Conservation (phyloP, 768 basidiomycete species). For the Amylocystis lapponica region DNA sequence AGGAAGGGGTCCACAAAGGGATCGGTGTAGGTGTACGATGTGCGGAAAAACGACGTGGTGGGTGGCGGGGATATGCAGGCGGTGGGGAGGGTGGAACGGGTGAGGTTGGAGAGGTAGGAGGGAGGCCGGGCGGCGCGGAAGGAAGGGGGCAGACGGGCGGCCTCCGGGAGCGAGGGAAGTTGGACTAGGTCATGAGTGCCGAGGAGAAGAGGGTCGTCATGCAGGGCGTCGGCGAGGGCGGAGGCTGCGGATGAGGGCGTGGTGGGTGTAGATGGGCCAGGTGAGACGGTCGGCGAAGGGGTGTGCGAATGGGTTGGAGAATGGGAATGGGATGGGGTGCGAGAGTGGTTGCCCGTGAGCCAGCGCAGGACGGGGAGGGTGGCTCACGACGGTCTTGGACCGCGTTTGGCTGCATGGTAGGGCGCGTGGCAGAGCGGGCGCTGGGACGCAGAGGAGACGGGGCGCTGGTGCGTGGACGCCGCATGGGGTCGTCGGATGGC, state of each 20-base stretch:
- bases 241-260: constrained; percentile 29
- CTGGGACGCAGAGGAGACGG: background rate
- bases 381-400: background rate
- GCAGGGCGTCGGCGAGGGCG: constrained; percentile 27
- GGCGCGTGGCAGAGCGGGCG: background rate
- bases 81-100: constrained; percentile 59
- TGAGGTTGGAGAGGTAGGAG: constrained; percentile 36
- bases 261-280: constrained; percentile 11
- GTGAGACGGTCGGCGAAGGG: constrained; percentile 10
- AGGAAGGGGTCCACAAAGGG: constrained; percentile 18
- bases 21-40: constrained; percentile 14
- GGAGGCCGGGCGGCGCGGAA: constrained; percentile 18
- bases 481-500: constrained; percentile 3
- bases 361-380: constrained; percentile 44
- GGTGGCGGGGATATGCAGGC: constrained; percentile 47
- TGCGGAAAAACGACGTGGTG: constrained; percentile 6
- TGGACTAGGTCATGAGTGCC: constrained; percentile 2
- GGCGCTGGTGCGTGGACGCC: constrained; percentile 2
- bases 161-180: constrained; percentile 20
- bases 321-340: constrained; percentile 1
- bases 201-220: constrained; percentile 20
- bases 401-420: background rate
- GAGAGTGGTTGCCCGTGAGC: constrained; percentile 30
- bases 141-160: constrained; percentile 18
- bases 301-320: too few relatives aligned